Evolutionary conservation across 1,284 basidiomycete genomes (phyloP), one percentile per base, ranked within the genome.

Genomic region (Pascua sp.): DNA sequence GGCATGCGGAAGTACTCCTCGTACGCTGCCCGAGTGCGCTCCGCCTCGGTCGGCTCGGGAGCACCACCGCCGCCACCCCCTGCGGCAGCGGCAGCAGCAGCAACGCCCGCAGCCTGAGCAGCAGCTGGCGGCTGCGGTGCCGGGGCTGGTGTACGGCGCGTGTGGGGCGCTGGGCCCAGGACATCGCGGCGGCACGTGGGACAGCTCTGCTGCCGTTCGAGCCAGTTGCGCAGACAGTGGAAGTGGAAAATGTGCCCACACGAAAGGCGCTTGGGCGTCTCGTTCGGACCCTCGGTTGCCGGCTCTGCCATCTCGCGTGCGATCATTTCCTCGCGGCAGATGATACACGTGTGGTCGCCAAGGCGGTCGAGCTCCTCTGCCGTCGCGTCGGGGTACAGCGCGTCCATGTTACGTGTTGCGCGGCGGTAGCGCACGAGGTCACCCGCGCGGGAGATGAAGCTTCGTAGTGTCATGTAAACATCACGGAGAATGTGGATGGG

Each of bases 161-260:
- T 53, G 13, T 13, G 9, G 11, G 47, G 43, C 4, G 42, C 47
- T 11, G 58, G 36, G n/a, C 90, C 88, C 18, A 96, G 80, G 2
- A 96, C 93, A 53, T 88, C 90, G 58, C 90, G 86, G 47, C 93
- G 89, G 72, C 96, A 98, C 40, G 95, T 98, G 1, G 95, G 95
- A 76, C 95, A 98, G 68, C 80, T 83, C 65, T 84, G 83, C 75
- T 99, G 96, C 48, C 96, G 83, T 76, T 99, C 96, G 36, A 99
- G 82, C 96, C 96, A 99, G 37, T 91, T 94, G 47, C 92, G 84
- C 50, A 99, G 82, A 75, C 96, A 98, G 70, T 97, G 87, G 76
- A 98, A 96, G 77, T 98, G 96, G 81, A 99, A 98, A 47, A 98
- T 87, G 75, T 98, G 96, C 0, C 93, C 93, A 78, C 96, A 98